Evolutionary conservation across 768 basidiomycete species (phyloP).

Genomic region (Clitopilus passeckerianus): DNA sequence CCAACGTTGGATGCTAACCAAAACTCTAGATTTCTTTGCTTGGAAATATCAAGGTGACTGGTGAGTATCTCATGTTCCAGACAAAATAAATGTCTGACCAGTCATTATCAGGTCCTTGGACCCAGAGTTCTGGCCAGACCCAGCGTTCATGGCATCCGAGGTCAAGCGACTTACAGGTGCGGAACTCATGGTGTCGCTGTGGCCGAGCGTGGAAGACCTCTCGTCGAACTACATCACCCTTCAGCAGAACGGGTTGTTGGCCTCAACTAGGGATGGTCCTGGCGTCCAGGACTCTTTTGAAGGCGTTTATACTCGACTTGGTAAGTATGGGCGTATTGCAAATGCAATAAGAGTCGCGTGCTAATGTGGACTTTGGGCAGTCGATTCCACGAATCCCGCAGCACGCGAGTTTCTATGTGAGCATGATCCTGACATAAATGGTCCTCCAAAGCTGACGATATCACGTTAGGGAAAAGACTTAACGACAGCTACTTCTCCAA

Average conservation of each 20-base stretch:
- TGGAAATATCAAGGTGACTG: constrained; percentile 34
- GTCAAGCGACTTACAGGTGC: constrained; percentile 30
- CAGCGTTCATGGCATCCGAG: constrained; percentile 24
- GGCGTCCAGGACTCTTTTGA: constrained; percentile 29
- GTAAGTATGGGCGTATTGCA: constrained; percentile 6
- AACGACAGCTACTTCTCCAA: constrained; percentile 31
- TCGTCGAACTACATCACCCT: constrained; percentile 26
- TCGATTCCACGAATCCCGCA: constrained; percentile 31
- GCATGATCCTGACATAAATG: neutral
- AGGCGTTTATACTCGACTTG: constrained; percentile 28
- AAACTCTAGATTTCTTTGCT: constrained; percentile 25
- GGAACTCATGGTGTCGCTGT: constrained; percentile 33
- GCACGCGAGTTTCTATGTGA: constrained; percentile 30
- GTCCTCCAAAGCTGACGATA: neutral
- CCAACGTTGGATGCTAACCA: neutral
- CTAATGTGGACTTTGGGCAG: constrained; percentile 1
- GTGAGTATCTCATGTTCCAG: constrained; percentile 9
- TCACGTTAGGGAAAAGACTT: constrained; percentile 22
- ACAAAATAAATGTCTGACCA: neutral
- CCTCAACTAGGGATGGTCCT: constrained; percentile 28
- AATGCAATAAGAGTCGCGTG: neutral
- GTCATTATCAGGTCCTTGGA: constrained; percentile 25
- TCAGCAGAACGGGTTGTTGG: constrained; percentile 24
- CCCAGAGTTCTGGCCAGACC: constrained; percentile 28
- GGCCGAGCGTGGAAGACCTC: constrained; percentile 32